phyloP scores from a whole-genome alignment of 2,329 filamentous ascomycete genomes.

The Epichloe brachyelytri region DNA sequence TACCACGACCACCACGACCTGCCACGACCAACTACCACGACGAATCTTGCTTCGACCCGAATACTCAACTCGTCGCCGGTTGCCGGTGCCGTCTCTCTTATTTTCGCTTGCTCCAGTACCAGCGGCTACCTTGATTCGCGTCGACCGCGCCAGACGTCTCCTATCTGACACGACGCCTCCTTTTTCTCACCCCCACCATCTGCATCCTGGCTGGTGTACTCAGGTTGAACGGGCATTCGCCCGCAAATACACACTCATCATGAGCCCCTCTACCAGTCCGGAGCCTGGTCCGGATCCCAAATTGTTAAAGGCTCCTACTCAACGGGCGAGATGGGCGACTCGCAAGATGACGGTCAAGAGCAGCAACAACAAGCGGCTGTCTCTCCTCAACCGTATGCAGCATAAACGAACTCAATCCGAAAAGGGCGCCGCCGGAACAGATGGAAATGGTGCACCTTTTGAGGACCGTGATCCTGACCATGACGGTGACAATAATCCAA shows the following conservation, averaged over 20 bases:
- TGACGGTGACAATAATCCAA: slow-evolving; percentile 14
- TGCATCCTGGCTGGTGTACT: slow-evolving; percentile 23
- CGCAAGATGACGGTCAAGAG: slow-evolving; percentile 67
- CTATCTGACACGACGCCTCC: background rate
- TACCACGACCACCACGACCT: background rate
- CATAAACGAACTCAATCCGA: slow-evolving; percentile 50
- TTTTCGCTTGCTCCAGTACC: background rate
- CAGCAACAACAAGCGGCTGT: slow-evolving; percentile 66
- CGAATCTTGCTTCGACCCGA: background rate
- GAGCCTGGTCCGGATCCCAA: slow-evolving; percentile 15
- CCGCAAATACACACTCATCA: slow-evolving; percentile 22
- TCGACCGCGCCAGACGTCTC: slow-evolving; percentile 3
- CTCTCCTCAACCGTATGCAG: slow-evolving; percentile 65
- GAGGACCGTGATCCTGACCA: slow-evolving; percentile 17
- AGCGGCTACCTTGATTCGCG: slow-evolving; percentile 1
- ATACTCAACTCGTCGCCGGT: background rate
- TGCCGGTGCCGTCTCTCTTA: background rate
- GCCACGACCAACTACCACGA: background rate
- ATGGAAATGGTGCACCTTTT: slow-evolving; percentile 15
- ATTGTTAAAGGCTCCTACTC: slow-evolving; percentile 30
- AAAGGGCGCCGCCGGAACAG: slow-evolving; percentile 46
- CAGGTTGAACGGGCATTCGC: slow-evolving; percentile 26
- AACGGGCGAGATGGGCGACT: slow-evolving; percentile 92
- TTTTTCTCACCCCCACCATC: slow-evolving; percentile 3
- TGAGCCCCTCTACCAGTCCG: slow-evolving; percentile 18